A percentile compares a stretch with the other conserved stretches of the same genome.
Conservation (phyloP, 75 land plant species). For the Azolla pinnata region DNA sequence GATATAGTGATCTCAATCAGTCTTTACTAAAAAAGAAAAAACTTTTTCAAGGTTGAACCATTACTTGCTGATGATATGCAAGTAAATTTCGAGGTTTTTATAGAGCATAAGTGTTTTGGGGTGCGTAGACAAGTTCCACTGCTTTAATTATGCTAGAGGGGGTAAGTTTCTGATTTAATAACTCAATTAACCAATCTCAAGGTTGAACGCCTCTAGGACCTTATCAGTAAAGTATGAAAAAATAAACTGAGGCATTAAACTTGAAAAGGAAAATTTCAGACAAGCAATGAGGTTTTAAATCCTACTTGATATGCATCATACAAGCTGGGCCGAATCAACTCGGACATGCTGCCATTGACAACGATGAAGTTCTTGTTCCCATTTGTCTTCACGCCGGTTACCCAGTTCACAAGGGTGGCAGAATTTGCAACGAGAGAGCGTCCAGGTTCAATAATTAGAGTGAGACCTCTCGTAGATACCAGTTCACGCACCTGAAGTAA, state of each 20-base stretch:
- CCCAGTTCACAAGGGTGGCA: conserved; percentile 74
- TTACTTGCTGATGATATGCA: too few species aligned
- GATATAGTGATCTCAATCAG: too few species aligned
- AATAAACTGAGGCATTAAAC: neutral
- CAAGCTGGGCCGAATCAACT: conserved; percentile 92
- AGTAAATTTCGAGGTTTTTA: too few species aligned
- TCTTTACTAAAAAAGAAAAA: too few species aligned
- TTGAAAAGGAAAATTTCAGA: neutral
- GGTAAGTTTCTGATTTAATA: too few species aligned
- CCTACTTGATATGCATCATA: conserved; percentile 93
- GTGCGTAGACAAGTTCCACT: too few species aligned
- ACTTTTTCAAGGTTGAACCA: too few species aligned
- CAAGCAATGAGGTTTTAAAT: neutral
- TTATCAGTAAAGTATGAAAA: too few species aligned
- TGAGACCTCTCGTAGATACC: conserved; percentile 58
- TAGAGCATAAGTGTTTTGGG: too few species aligned
- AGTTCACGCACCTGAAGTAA: conserved; percentile 63
- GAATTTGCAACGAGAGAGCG: conserved; percentile 95
- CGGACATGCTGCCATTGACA: conserved; percentile 97
- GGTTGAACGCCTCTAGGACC: too few species aligned
- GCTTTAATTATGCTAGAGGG: too few species aligned
- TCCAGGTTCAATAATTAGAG: conserved; percentile 93
- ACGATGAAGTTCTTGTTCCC: conserved; percentile 95
- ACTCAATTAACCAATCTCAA: too few species aligned
- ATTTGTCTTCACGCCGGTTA: conserved; percentile 94